Evolutionary conservation across 2,329 filamentous ascomycete species (phyloP), one percentile per base, ranked within the genome.

Genomic region (Colletotrichum sp.): DNA sequence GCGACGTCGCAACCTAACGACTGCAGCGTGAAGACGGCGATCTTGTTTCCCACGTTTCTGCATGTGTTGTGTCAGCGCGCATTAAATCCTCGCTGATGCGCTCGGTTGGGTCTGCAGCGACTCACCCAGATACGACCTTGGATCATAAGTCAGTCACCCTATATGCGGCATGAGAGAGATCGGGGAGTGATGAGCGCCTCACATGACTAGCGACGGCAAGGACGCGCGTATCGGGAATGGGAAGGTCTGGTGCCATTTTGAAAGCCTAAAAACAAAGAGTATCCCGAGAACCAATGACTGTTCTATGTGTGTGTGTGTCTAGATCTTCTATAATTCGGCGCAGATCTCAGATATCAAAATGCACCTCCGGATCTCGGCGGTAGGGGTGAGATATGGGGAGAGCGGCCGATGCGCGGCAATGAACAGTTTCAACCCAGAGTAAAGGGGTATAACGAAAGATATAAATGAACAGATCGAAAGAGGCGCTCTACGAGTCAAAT

Each of bases 11-110:
- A 98, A 64, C 97, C 97, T 67, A 99, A 87, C 1, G 95, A 94
- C 85, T 99, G 96, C 90, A 99, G 94, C 79, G 96, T 95, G 82
- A 98, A 98, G 2, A 96, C 96, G 57, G 96, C 96, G 89, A 99
- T 98, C 81, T 96, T 98, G 84, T 99, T 99, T 68, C 97, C 97
- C 79, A 99, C 97, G 90, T 98, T 96, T 83, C 97, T 98, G 65
- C 68, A 24, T 59, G 52, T 14, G 2, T 4, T n/a, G 48, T 18
- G 26, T 32, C n/a, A 28, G 43, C 64, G 59, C 32, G 14, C 32
- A 24, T 8, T 10, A 16, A 21, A 6, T 43, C 24, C n/a, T 39
- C 34, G 21, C 13, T 13, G 34, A 5, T 60, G 12, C 21, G 12
- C 18, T 30, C n/a, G 57, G 7, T 24, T 32, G 55, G 43, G 16